Percentiles rank a stretch among this genome's conserved stretches.
Evolutionary conservation across 1,284 basidiomycete genomes (phyloP).

Genomic region (Trichosporon ovoides): DNA sequence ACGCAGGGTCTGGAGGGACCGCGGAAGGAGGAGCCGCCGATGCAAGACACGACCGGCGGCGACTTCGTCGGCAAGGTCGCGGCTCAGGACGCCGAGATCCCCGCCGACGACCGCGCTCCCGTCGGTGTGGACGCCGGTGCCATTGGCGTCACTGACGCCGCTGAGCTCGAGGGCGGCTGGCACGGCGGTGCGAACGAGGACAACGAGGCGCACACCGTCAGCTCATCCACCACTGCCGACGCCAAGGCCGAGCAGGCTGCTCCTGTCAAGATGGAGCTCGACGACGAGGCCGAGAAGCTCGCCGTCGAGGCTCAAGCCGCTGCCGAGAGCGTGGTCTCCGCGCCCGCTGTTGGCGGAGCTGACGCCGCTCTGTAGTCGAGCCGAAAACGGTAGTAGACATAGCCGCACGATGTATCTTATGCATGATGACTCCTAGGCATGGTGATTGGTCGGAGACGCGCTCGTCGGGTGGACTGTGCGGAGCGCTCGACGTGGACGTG

Average conservation of each 20-base stretch:
- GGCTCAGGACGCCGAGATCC: constrained; percentile 15
- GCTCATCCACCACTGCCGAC: background rate
- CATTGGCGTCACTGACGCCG: constrained; percentile 38
- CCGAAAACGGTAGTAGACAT: background rate
- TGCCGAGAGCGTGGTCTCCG: background rate
- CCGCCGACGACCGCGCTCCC: constrained; percentile 43
- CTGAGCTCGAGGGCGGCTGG: constrained; percentile 45
- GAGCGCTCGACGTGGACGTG: too few relatives aligned
- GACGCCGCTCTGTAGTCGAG: background rate
- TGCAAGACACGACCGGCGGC: constrained; percentile 36
- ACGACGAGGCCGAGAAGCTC: constrained; percentile 35
- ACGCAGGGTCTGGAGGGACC: constrained; percentile 42
- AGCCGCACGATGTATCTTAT: background rate
- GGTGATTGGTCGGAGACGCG: too few relatives aligned
- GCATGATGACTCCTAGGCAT: constrained; percentile 4
- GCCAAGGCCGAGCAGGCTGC: background rate
- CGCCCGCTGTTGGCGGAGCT: background rate
- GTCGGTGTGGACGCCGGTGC: constrained; percentile 47
- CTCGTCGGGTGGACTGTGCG: too few relatives aligned
- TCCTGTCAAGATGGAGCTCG: constrained; percentile 29
- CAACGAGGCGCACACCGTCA: constrained; percentile 6
- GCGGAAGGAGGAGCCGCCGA: constrained; percentile 31
- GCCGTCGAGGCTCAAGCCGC: constrained; percentile 31
- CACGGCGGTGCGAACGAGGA: constrained; percentile 48
- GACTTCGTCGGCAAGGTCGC: constrained; percentile 8